phyloP scores from a whole-genome alignment of 2,329 filamentous ascomycete genomes.

The Claviceps paspali region DNA sequence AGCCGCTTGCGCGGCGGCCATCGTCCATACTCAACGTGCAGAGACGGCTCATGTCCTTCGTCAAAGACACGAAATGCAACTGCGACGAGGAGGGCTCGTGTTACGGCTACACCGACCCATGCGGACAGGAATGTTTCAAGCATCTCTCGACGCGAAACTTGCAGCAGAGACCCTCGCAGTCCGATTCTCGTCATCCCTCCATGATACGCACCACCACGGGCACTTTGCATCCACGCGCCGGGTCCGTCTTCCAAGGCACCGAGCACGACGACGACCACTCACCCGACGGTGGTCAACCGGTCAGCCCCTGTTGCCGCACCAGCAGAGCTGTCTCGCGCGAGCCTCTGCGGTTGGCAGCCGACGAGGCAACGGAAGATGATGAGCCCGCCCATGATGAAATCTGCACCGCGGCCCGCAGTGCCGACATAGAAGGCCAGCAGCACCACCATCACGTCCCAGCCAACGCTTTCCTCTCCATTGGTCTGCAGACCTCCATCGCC shows the following conservation, averaged over 20 bases:
- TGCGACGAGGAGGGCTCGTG: constrained; percentile 47
- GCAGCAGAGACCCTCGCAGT: constrained; percentile 6
- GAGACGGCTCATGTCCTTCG: constrained; percentile 45
- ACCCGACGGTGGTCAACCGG: constrained; percentile 13
- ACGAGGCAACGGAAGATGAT: constrained; percentile 11
- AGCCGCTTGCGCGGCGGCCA: constrained; percentile 27
- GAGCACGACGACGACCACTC: constrained; percentile 14
- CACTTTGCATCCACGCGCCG: constrained; percentile 14
- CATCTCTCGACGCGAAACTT: constrained; percentile 31
- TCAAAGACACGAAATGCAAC: constrained; percentile 47
- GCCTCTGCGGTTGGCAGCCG: constrained; percentile 14
- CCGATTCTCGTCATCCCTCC: constrained; percentile 19
- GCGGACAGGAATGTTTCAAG: constrained; percentile 50
- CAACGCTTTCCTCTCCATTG: constrained; percentile 86
- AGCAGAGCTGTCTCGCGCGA: constrained; percentile 26
- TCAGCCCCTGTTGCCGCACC: constrained; percentile 20
- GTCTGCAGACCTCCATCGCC: constrained; percentile 88
- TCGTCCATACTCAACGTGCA: constrained; percentile 37
- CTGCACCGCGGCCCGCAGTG: constrained; percentile 17
- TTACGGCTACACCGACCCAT: constrained; percentile 50
- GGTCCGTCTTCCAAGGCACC: constrained; percentile 12
- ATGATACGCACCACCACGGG: constrained; percentile 28
- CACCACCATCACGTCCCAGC: constrained; percentile 93
- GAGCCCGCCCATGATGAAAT: constrained; percentile 10
- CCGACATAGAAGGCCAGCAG: constrained; percentile 39